Evolutionary conservation across 345 rosid genomes (phyloP), one percentile per base, ranked within the genome.

Genomic region (Dimocarpus longan): DNA sequence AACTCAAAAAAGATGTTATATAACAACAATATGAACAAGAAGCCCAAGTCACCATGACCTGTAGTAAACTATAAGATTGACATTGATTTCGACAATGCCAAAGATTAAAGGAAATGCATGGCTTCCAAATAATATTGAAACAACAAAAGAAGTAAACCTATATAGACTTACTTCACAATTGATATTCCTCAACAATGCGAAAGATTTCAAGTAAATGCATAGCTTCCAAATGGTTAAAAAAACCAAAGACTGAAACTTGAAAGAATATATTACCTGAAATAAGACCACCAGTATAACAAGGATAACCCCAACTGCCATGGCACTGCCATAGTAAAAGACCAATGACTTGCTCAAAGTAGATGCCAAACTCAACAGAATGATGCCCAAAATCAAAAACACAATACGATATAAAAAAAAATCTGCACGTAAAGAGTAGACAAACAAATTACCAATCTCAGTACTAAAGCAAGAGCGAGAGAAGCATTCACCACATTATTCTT

Each of bases 281-380:
- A 95, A 94, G 54, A 95, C 89, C 71, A 93, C 87, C 78, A 95
- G 72, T 78, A 92, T 81, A 52, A 95, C 97, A 83, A 95, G 99
- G 86, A 95, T 81, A 81, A 93, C 80, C 22, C 99, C 99, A 80
- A 91, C 82, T 81, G 91, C 89, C 98, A 95, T 95, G 48, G 98
- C 96, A 82, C 99, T 89, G 84, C 94, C 75, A 80, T 95, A 95
- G 88, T 93, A 95, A 84, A 95, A 93, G 6, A 81, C 88, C 77
- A 95, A 79, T 18, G 99, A 95, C 77, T 90, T 81, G 91, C 99
- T 93, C 80, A 92, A 75, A 13, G 83, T 39, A 52, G 96, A 84
- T 73, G 98, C 95, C 72, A 85, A 85, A 62, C 84, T 90, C 87
- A 91, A 69, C 68, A 95, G 71, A 21, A 91, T 10, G n/a, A 89